These are phyloP conservation scores for Populus alba DNA, from an alignment of 345 rosid genomes.

Conservation along the genomic window DNA sequence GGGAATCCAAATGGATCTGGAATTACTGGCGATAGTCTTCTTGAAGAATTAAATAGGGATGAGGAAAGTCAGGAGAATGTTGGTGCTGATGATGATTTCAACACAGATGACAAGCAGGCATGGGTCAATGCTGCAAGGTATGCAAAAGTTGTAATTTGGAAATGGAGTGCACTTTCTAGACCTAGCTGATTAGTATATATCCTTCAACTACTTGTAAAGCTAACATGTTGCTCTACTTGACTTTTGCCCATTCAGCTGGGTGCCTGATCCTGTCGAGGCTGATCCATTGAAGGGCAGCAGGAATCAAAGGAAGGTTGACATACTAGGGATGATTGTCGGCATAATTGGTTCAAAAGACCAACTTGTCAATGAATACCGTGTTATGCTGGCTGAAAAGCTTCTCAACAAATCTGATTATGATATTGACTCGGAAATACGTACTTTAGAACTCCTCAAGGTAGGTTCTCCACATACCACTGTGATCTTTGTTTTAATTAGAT, in stretches of 20 bases:
- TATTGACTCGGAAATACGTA: conserved; percentile 86
- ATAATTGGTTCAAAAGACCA: conserved; percentile 96
- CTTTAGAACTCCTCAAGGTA: conserved; percentile 97
- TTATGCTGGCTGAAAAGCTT: conserved; percentile 97
- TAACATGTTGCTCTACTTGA: conserved; percentile 15
- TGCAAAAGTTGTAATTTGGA: conserved; percentile 2
- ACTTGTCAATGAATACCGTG: conserved; percentile 88
- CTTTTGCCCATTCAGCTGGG: conserved; percentile 65
- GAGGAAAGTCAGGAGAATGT: conserved; percentile 76
- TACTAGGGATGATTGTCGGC: conserved; percentile 89
- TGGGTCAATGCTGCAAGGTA: conserved; percentile 79
- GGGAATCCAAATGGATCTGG: conserved; percentile 82
- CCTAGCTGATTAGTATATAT: neutral
- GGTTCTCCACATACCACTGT: conserved; percentile 11
- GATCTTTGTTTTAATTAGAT: conserved; percentile 6
- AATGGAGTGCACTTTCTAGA: neutral
- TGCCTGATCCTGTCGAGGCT: conserved; percentile 94
- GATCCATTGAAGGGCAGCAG: conserved; percentile 84
- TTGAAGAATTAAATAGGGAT: conserved; percentile 92
- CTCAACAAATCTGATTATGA: conserved; percentile 92
- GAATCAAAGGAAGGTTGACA: conserved; percentile 80
- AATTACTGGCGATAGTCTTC: conserved; percentile 90
- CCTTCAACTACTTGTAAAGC: neutral
- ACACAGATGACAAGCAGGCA: conserved; percentile 82
- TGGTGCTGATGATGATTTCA: conserved; percentile 70